These are phyloP conservation scores for Aquilaria malaccensis DNA, from an alignment of 345 rosid genomes.

Conservation along the genomic window DNA sequence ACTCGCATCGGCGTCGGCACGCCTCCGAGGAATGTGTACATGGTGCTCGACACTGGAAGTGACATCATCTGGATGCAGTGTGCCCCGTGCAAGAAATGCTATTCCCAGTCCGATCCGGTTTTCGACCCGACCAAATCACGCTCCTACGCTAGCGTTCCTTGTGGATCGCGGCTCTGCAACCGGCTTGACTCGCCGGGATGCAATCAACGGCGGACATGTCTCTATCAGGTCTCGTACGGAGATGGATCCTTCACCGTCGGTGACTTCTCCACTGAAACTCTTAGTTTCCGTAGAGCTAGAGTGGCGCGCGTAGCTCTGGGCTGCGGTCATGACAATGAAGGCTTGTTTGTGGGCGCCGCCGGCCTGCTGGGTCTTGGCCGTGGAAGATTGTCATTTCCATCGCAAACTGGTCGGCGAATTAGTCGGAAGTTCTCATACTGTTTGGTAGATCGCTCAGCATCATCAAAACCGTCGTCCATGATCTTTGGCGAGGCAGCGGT, in stretches of 20 bases:
- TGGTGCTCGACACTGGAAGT: constrained; percentile 94
- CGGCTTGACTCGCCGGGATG: constrained; percentile 59
- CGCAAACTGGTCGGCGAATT: constrained; percentile 74
- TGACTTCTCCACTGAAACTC: constrained; percentile 79
- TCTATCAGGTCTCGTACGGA: constrained; percentile 86
- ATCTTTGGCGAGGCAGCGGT: constrained; percentile 73
- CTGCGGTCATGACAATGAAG: constrained; percentile 93
- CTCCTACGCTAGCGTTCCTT: constrained; percentile 52
- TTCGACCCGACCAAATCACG: constrained; percentile 70
- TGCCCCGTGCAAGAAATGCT: constrained; percentile 84
- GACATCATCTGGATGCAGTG: constrained; percentile 96
- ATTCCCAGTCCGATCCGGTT: constrained; percentile 78
- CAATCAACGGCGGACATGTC: constrained; percentile 44
- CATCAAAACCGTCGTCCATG: constrained; percentile 70
- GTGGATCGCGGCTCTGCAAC: constrained; percentile 57
- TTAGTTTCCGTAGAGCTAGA: constrained; percentile 59
- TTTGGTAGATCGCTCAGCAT: constrained; percentile 79
- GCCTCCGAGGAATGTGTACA: constrained; percentile 68
- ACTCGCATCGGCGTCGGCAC: constrained; percentile 93
- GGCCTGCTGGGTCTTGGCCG: constrained; percentile 90
- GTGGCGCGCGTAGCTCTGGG: constrained; percentile 75
- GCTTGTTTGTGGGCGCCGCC: constrained; percentile 88
- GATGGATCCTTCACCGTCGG: constrained; percentile 92
- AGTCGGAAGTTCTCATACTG: constrained; percentile 84
- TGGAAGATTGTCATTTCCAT: constrained; percentile 73